Base-by-base conservation (phyloP, 139 green algal genomes). In the Zygnema circumcarinatum region DNA sequence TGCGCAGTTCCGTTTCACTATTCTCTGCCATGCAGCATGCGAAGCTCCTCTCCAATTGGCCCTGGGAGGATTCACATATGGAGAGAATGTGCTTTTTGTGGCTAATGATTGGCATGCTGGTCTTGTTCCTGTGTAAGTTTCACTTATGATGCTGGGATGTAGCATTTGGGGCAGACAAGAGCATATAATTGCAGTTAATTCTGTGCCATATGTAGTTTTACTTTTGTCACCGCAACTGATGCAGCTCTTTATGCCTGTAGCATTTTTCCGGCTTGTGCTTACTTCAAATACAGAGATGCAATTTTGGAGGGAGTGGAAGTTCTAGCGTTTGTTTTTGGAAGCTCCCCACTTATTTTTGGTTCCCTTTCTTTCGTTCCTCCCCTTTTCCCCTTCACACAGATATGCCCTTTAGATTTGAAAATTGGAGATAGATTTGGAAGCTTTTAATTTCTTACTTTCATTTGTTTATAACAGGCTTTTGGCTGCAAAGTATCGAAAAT, bases 31-130 rank as follows among this genome's bases (percentile, higher is more conserved):
- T 87, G 95, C 95, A 0, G 95, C 94, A 2, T 94, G 92, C 72
- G 95, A 98, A 88, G 95, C 95, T 0, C 91, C 95, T 0, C 93
- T 97, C 38, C 40, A 90, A 42, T 84, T 97, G 0, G 54, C 89
- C 31, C 81, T 94, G 31, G 89, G 83, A 21, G 89, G 31, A 40
- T 89, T 31, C 67, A 92, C 36, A 20, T 96, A 96, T 81, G 95
- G 95, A 2, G 92, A 98, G 69, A 85, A 94, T 35, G 83, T 94
- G 31, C 76, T 96, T n/a, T 98, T 98, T 85, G 79, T 98, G 22
- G 95, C 95, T 83, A 98, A 98, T 81, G 95, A 98, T 92, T 98
- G 95, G 95, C 95, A 98, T 81, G 93, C 95, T 22, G 89, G 86
- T 0, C 89, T 98, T 83, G 90, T 97, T 54, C 94, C 95, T 89